Evolutionary conservation across 129 eudicot genomes (phyloP).

Genomic region (Deinandra increscens): DNA sequence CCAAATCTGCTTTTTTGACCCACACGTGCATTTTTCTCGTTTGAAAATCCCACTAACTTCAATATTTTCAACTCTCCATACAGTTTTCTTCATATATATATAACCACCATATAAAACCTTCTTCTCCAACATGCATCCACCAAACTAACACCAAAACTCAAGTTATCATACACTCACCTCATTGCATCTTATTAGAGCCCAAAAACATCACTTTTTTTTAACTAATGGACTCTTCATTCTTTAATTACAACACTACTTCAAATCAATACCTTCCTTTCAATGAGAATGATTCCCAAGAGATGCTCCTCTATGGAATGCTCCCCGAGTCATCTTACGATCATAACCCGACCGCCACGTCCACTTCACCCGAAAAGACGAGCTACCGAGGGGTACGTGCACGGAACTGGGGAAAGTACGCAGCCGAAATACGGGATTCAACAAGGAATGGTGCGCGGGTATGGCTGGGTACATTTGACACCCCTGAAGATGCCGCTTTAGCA

Average conservation of each 20-base stretch:
- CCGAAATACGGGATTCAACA: slow-evolving; percentile 55
- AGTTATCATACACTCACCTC: not conserved
- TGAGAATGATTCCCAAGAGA: slow-evolving; percentile 43
- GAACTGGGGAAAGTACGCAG: slow-evolving; percentile 55
- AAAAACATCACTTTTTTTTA: not conserved
- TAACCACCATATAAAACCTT: not conserved
- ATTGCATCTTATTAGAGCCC: not conserved
- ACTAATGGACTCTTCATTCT: slow-evolving; percentile 37
- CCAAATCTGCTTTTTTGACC: slow-evolving; percentile 33
- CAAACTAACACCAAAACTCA: slow-evolving; percentile 2
- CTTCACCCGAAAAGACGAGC: slow-evolving; percentile 13
- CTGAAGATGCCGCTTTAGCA: slow-evolving; percentile 57
- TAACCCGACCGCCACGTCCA: slow-evolving; percentile 3
- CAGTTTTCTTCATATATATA: not conserved
- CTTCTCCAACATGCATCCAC: not conserved
- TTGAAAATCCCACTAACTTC: slow-evolving; percentile 29
- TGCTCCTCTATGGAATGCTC: slow-evolving; percentile 37
- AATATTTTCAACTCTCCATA: slow-evolving; percentile 8
- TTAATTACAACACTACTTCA: not conserved
- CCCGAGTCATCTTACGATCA: slow-evolving; percentile 14
- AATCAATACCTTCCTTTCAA: slow-evolving; percentile 39
- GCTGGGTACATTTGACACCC: slow-evolving; percentile 59
- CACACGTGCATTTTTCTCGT: slow-evolving; percentile 22
- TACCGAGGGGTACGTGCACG: slow-evolving; percentile 53
- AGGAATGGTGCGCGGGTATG: slow-evolving; percentile 58